A percentile compares a stretch with the other conserved stretches of the same genome.
phyloP scores from a whole-genome alignment of 73 alveolate species.

The Tetrahymena thermophila region DNA sequence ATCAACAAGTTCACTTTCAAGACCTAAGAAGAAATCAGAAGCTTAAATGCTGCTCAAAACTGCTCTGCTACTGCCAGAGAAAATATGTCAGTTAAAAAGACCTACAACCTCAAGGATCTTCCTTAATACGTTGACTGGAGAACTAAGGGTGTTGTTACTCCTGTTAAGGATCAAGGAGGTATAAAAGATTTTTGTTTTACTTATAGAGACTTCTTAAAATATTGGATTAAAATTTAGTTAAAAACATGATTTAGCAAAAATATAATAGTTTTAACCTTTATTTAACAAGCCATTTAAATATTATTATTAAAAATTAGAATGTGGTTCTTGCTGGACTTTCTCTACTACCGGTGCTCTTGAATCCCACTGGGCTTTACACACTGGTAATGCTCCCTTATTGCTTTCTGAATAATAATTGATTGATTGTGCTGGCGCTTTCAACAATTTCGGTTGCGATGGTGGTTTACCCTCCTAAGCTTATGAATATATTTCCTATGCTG shows the following conservation, averaged over 20 bases:
- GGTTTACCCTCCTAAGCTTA: slow-evolving; percentile 20
- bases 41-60: slow-evolving; percentile 15
- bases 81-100: background rate
- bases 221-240: no score
- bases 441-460: slow-evolving; percentile 55
- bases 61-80: slow-evolving; percentile 17
- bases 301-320: slow-evolving; percentile 1
- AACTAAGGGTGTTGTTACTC: slow-evolving; percentile 65
- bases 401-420: slow-evolving; percentile 83
- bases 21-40: background rate
- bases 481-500: background rate
- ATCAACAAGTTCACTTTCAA: background rate
- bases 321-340: slow-evolving; percentile 88
- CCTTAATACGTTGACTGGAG: slow-evolving; percentile 53
- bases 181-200: no score
- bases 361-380: slow-evolving; percentile 50
- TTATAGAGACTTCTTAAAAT: background rate
- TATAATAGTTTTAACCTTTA: no score
- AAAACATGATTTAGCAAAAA: no score
- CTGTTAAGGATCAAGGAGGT: slow-evolving; percentile 68
- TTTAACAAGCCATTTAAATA: no score
- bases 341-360: slow-evolving; percentile 84
- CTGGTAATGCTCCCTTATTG: slow-evolving; percentile 27
- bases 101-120: slow-evolving; percentile 1
- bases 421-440: slow-evolving; percentile 61